Conservation (phyloP, 2,329 filamentous ascomycete species). For the Arthrobotrys pseudoclavata region DNA sequence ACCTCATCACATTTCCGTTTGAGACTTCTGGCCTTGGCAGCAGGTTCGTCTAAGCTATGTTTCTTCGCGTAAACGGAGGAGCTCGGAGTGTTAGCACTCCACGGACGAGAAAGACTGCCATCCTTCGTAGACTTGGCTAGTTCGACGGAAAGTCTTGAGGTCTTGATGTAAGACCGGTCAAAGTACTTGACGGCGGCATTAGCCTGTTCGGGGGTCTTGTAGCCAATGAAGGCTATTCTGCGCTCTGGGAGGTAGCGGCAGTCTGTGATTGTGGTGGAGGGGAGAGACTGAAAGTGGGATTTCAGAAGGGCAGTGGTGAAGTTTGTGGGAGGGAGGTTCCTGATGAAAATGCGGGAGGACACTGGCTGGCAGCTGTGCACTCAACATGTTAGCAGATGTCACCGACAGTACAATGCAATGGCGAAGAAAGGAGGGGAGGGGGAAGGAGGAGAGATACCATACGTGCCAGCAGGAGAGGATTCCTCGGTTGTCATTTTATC, state of each 20-base stretch:
- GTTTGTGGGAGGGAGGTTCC: conserved; percentile 79
- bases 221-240: conserved; percentile 95
- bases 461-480: conserved; percentile 48
- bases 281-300: conserved; percentile 81
- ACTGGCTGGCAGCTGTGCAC: conserved; percentile 35
- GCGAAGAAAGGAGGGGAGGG: conserved; percentile 1
- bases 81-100: conserved; percentile 65
- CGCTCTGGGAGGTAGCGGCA: conserved; percentile 90
- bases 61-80: conserved; percentile 64
- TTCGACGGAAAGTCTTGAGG: conserved; percentile 94
- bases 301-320: conserved; percentile 87
- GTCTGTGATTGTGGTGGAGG: conserved; percentile 80
- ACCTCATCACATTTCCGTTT: conserved; percentile 78
- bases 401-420: not conserved
- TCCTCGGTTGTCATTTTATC: conserved; percentile 40
- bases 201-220: conserved; percentile 85
- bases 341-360: conserved; percentile 81
- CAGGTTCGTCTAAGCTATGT: conserved; percentile 39
- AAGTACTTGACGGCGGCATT: conserved; percentile 90
- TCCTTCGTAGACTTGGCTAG: conserved; percentile 78
- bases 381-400: conserved; percentile 36
- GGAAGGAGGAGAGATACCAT: conserved; percentile 38
- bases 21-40: conserved; percentile 66
- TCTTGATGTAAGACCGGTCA: conserved; percentile 93
- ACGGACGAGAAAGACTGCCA: conserved; percentile 65